Base-by-base conservation (phyloP, 2,329 filamentous ascomycete species). In the Cordyceps javanica region DNA sequence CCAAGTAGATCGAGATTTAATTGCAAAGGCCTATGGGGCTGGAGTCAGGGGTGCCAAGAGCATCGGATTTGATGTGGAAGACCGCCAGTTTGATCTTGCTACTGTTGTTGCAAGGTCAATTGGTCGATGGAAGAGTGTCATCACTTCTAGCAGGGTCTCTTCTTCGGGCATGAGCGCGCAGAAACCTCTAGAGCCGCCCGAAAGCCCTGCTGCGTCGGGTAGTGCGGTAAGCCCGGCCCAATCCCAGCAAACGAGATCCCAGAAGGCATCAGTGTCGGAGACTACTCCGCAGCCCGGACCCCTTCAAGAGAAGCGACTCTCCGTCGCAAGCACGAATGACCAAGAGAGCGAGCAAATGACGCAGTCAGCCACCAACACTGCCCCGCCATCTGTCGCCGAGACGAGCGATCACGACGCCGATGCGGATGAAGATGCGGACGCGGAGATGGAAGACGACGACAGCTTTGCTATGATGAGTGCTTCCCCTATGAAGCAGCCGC, bases 41-140 rank as follows among this genome's bases (percentile, higher is more conserved):
- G 74, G 74, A 3, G 65, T 75, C 19, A 73, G 75, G 41, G 72
- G 72, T 5, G 68, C 68, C 9, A 68, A 68, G 28, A 65, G 65
- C 3, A 65, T 82, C 2, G 82, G 81, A 0, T 70, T 81, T 45
- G 73, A 72, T 41, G 54, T 80, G 2, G 74, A 80, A 34, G 81
- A 85, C 63, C 73, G 76, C 1, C 76, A 82, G 53, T 61, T 77
- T 5, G 82, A 85, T 60, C 67, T 86, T 1, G 73, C 74, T 59
- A 75, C 76, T 0, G 66, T 82, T 38, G 76, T 85, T 6, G 70
- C 79, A 7, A 72, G 74, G n/a, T 78, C 78, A 2, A 84, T 87
- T 58, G 78, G 81, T 44, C 75, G 82, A 30, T 87, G 84, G 84
- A 87, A 84, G 69, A 74, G 72, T 5, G 81, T 86, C 16, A 79